phyloP scores from a whole-genome alignment of 78 protist genomes.

The Planoprotostelium fungivorum region DNA sequence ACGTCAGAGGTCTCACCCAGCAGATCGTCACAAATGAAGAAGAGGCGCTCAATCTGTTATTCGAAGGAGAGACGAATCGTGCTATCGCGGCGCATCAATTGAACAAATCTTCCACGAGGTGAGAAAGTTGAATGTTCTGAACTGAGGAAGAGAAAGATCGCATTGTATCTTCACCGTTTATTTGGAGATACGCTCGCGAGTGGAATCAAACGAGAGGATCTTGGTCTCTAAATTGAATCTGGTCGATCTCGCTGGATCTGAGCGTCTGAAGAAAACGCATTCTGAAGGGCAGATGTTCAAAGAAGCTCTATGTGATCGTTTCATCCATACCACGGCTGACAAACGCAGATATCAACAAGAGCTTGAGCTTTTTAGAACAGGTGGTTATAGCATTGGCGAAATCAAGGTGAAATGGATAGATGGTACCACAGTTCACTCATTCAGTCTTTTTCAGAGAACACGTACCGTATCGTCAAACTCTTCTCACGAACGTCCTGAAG shows the following conservation, averaged over 20 bases:
- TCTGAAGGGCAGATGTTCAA: constrained; percentile 35
- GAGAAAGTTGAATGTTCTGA: too few species aligned
- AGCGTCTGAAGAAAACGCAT: constrained; percentile 66
- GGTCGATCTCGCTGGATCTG: constrained; percentile 78
- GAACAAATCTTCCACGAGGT: constrained; percentile 11
- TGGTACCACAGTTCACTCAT: not conserved
- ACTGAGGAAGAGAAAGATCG: constrained; percentile 21
- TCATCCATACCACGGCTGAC: not conserved
- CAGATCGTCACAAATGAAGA: constrained; percentile 38
- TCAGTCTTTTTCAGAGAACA: constrained; percentile 14
- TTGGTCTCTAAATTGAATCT: constrained; percentile 16
- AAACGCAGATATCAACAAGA: constrained; percentile 63
- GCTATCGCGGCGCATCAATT: constrained; percentile 47
- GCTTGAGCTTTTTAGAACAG: constrained; percentile 74
- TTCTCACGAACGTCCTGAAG: constrained; percentile 69
- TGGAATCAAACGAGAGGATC: constrained; percentile 37
- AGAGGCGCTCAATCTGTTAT: constrained; percentile 71
- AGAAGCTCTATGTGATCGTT: constrained; percentile 52
- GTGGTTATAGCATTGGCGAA: constrained; percentile 68
- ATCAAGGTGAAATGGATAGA: not conserved
- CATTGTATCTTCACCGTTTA: constrained; percentile 71
- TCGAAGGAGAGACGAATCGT: constrained; percentile 65
- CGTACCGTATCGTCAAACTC: constrained; percentile 73
- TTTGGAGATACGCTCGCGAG: constrained; percentile 48
- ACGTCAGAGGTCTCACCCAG: constrained; percentile 21